phyloP scores from a whole-genome alignment of 73 alveolate genomes.

The Tetrahymena borealis region DNA sequence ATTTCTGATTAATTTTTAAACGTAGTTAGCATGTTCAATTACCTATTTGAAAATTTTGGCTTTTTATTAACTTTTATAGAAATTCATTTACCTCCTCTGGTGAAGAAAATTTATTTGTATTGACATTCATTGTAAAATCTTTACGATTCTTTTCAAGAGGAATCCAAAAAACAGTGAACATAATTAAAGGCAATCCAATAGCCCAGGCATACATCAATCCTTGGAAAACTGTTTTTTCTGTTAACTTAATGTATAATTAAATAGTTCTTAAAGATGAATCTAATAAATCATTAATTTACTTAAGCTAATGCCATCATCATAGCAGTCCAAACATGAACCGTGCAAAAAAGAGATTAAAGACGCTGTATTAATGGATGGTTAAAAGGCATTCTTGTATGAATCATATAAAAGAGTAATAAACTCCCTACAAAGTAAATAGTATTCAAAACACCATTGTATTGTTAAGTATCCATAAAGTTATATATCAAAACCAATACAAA shows the following conservation, averaged over 20 bases:
- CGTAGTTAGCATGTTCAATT: conserved; percentile 35
- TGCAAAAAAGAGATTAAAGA: background rate
- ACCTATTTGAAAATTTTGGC: background rate
- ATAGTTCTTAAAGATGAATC: background rate
- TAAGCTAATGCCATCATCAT: background rate
- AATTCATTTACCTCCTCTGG: background rate
- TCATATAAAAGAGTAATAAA: background rate
- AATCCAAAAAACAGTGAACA: background rate
- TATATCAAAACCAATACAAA: background rate
- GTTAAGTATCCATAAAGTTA: background rate
- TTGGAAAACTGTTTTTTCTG: background rate
- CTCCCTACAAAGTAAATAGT: background rate
- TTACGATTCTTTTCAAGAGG: background rate
- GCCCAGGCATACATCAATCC: background rate
- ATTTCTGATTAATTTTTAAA: conserved; percentile 10
- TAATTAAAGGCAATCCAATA: background rate
- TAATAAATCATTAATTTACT: background rate
- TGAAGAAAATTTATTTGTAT: background rate
- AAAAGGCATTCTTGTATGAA: background rate
- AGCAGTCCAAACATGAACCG: background rate
- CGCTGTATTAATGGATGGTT: background rate
- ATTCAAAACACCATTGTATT: background rate
- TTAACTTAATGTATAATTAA: background rate
- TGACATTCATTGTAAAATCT: background rate
- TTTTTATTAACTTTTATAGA: background rate